phyloP scores from a whole-genome alignment of 352 stramenopile genomes.

The Blastocystis sp. region DNA sequence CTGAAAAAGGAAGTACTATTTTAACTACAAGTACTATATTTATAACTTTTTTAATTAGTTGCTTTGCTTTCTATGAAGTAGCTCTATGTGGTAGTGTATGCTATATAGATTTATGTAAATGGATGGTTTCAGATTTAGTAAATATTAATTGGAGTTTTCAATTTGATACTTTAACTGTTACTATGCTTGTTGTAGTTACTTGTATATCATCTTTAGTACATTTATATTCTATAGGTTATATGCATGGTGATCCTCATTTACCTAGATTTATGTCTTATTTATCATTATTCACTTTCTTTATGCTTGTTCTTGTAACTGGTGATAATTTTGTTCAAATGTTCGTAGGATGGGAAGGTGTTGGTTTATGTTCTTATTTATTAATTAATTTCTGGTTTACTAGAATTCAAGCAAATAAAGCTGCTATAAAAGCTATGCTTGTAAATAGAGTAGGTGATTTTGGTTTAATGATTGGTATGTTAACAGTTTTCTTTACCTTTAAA shows the following conservation, averaged over 20 bases:
- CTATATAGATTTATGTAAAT: conserved; percentile 39
- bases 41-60: conserved; percentile 38
- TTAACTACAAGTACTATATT: conserved; percentile 17
- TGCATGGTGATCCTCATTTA: conserved; percentile 49
- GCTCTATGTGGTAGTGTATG: background rate
- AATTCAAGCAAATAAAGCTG: conserved; percentile 49
- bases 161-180: conserved; percentile 45
- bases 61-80: conserved; percentile 35
- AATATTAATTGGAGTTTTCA: conserved; percentile 47
- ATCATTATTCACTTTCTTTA: no score
- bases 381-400: conserved; percentile 52
- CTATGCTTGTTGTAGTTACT: conserved; percentile 39
- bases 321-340: conserved; percentile 47
- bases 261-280: conserved; percentile 50
- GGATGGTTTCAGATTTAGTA: conserved; percentile 45
- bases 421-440: conserved; percentile 48
- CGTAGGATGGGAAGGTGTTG: conserved; percentile 47
- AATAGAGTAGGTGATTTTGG: conserved; percentile 45
- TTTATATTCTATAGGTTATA: conserved; percentile 47
- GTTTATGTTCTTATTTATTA: conserved; percentile 48
- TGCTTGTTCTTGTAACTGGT: conserved; percentile 47
- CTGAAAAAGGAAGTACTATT: conserved; percentile 26
- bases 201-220: conserved; percentile 40
- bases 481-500: conserved; percentile 40
- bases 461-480: conserved; percentile 39